A percentile compares a stretch with the other conserved stretches of the same genome.
These are phyloP conservation scores for Cinnamomum micranthum DNA, from an alignment of 164 flowering plant genomes.

Conservation along the genomic window DNA sequence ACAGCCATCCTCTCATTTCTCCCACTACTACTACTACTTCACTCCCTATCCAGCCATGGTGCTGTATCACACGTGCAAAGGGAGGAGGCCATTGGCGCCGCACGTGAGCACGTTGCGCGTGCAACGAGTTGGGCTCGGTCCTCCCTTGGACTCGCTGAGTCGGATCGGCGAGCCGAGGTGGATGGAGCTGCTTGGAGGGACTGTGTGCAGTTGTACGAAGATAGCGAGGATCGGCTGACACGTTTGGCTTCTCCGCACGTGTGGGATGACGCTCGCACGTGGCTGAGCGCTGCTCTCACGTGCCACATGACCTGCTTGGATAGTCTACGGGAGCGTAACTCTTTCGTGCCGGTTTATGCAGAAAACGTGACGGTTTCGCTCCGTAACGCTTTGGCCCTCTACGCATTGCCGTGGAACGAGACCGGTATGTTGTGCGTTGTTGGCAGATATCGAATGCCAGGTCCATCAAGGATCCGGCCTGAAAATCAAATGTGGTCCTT, in stretches of 20 bases:
- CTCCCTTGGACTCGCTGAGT: not conserved
- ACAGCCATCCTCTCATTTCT: not conserved
- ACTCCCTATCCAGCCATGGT: not conserved
- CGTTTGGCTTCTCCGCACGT: constrained; percentile 12
- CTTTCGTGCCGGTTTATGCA: constrained; percentile 3
- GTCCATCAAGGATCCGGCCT: too few species aligned
- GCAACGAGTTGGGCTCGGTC: constrained; percentile 1
- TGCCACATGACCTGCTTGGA: constrained; percentile 59
- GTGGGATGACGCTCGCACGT: constrained; percentile 38
- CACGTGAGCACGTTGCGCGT: not conserved
- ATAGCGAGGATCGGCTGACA: constrained; percentile 30
- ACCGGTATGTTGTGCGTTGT: constrained; percentile 12
- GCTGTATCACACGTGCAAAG: not conserved
- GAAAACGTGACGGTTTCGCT: constrained; percentile 37
- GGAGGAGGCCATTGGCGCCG: not conserved
- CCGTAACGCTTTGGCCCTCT: constrained; percentile 36
- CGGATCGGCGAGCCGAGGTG: too few species aligned
- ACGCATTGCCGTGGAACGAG: constrained; percentile 10
- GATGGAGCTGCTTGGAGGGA: constrained; percentile 26
- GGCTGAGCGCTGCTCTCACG: constrained; percentile 51
- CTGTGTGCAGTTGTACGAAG: constrained; percentile 48
- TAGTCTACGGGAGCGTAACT: constrained; percentile 34
- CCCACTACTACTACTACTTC: not conserved
- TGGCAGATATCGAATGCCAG: too few species aligned
- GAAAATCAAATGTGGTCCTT: too few species aligned